A percentile compares a stretch with the other conserved stretches of the same genome.
Evolutionary conservation across 2,329 filamentous ascomycete genomes (phyloP).

Genomic region (Aspergillus thermomutatus): DNA sequence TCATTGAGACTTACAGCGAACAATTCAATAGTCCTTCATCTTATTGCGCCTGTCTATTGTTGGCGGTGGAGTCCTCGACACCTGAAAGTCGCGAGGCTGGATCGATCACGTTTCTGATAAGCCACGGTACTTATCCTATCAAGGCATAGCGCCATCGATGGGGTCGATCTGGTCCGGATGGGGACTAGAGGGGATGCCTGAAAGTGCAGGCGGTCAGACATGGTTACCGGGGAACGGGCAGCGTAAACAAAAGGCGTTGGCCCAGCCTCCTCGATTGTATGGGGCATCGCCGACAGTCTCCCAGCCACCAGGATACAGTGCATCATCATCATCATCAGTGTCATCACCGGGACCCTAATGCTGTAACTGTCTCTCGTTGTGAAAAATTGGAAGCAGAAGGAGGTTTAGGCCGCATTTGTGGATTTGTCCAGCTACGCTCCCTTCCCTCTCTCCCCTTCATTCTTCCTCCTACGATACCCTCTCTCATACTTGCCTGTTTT

Average conservation of each 20-base stretch:
- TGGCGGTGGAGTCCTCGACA: neutral
- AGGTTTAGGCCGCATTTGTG: conserved; percentile 14
- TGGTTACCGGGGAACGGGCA: conserved; percentile 35
- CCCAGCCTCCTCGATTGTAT: conserved; percentile 38
- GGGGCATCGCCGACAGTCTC: neutral
- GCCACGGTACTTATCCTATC: conserved; percentile 11
- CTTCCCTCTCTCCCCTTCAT: conserved; percentile 21
- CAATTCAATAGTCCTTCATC: neutral
- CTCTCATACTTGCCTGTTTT: conserved; percentile 18
- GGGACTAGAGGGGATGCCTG: conserved; percentile 5
- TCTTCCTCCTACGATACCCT: conserved; percentile 20
- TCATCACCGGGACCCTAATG: neutral
- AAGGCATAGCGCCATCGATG: conserved; percentile 6
- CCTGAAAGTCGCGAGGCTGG: conserved; percentile 17
- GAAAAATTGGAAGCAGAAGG: conserved; percentile 1
- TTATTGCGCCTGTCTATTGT: conserved; percentile 1
- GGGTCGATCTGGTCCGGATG: conserved; percentile 6
- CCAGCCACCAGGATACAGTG: neutral
- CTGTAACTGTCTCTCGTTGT: conserved; percentile 6
- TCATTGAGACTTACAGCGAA: neutral
- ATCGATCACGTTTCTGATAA: conserved; percentile 12
- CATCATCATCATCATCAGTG: neutral
- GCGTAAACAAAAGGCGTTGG: conserved; percentile 42
- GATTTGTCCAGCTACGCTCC: conserved; percentile 36
- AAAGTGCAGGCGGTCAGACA: conserved; percentile 26